Evolutionary conservation across 352 stramenopile species (phyloP).

Genomic region (Saprolegnia diclina): DNA sequence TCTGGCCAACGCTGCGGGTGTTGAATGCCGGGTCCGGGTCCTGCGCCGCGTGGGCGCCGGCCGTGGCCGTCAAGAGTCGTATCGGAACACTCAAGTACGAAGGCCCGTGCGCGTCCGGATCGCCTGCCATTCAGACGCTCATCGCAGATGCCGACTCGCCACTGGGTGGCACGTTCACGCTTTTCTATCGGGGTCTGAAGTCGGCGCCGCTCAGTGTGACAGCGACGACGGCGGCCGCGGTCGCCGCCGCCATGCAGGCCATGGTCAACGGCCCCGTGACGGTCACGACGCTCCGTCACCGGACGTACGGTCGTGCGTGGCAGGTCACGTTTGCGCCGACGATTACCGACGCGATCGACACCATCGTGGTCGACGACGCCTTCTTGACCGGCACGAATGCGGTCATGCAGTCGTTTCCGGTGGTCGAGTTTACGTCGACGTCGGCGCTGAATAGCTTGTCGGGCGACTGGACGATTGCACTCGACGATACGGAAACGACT

Average conservation of each 20-base stretch:
- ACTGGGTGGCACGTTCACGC: constrained; percentile 85
- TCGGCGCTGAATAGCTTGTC: constrained; percentile 52
- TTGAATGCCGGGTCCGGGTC: constrained; percentile 29
- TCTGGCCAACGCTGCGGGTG: constrained; percentile 66
- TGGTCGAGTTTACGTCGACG: constrained; percentile 53
- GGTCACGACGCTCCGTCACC: constrained; percentile 64
- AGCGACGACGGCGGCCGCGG: constrained; percentile 69
- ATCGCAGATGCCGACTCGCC: constrained; percentile 63
- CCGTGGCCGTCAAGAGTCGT: constrained; percentile 42
- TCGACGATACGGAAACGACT: constrained; percentile 50
- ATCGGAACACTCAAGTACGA: constrained; percentile 68
- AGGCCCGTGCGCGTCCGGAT: constrained; percentile 46
- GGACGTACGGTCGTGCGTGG: constrained; percentile 78
- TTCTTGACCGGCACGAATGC: constrained; percentile 66
- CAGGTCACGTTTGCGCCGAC: constrained; percentile 83
- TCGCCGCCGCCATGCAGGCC: constrained; percentile 84
- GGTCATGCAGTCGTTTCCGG: constrained; percentile 61
- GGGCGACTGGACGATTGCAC: constrained; percentile 52
- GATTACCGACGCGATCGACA: constrained; percentile 52
- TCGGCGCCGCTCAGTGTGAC: constrained; percentile 58
- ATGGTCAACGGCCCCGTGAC: constrained; percentile 77
- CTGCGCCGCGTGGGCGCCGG: constrained; percentile 36
- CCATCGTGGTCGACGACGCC: constrained; percentile 69
- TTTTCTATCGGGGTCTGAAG: constrained; percentile 82
- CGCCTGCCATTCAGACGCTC: constrained; percentile 58